Conservation (phyloP, 2,329 filamentous ascomycete species). For the Penicillium sp. region DNA sequence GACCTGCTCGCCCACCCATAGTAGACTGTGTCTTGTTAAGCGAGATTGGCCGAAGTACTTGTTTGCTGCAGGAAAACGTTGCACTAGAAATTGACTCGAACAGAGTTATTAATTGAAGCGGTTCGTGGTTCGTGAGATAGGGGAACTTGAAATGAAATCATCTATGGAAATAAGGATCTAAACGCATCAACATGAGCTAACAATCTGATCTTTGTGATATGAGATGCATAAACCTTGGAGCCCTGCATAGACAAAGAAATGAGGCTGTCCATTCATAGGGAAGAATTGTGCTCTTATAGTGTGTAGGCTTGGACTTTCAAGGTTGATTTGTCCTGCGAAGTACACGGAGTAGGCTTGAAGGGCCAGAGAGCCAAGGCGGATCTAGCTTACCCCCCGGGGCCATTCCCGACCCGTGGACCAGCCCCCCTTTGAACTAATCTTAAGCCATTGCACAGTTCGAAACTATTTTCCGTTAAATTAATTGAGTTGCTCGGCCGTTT, state of each 20-base stretch:
- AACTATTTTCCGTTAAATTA: too few relatives aligned
- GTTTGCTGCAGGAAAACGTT: background rate
- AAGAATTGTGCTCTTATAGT: too few relatives aligned
- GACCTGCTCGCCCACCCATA: background rate
- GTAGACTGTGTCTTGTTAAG: conserved; percentile 7
- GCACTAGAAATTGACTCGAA: background rate
- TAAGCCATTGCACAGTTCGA: background rate
- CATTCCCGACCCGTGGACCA: background rate
- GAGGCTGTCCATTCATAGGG: background rate
- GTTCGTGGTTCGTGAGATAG: background rate
- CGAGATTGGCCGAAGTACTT: conserved; percentile 9
- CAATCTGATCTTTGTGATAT: background rate
- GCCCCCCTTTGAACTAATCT: background rate
- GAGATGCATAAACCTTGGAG: background rate
- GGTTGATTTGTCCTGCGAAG: background rate
- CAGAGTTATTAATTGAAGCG: background rate
- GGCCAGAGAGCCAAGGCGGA: background rate
- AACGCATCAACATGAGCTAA: too few relatives aligned
- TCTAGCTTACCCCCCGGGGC: background rate
- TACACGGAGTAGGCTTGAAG: background rate
- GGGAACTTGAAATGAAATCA: background rate
- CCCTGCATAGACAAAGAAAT: background rate
- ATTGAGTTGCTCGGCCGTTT: too few relatives aligned
- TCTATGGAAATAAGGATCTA: background rate
- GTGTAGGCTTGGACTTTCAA: too few relatives aligned